Percentiles rank a stretch among this genome's conserved stretches.
These are phyloP conservation scores for Trametes meyenii DNA, from an alignment of 768 basidiomycete species.

Conservation along the genomic window DNA sequence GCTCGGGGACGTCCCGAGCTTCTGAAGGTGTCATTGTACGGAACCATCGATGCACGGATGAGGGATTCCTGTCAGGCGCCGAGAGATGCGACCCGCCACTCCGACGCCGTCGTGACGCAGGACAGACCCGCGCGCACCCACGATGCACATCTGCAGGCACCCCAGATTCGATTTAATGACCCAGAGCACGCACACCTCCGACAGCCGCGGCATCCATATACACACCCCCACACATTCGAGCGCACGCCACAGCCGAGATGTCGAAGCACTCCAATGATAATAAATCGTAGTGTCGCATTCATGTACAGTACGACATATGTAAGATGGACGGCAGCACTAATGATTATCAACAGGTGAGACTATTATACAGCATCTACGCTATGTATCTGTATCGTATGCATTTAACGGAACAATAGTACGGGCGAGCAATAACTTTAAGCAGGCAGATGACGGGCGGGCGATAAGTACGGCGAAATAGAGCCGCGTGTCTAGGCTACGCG, in stretches of 20 bases:
- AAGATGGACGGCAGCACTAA: not conserved
- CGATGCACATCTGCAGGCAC: not conserved
- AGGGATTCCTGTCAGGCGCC: no score
- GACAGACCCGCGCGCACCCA: no score
- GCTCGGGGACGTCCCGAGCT: no score
- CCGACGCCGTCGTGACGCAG: no score
- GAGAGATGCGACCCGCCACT: no score
- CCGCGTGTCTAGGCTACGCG: not conserved
- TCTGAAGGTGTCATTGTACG: no score
- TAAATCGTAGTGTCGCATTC: not conserved
- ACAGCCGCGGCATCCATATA: no score
- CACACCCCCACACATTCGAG: no score
- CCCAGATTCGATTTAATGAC: not conserved
- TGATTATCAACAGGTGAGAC: conserved; percentile 5
- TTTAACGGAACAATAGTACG: not conserved
- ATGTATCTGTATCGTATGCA: not conserved
- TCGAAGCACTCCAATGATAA: not conserved
- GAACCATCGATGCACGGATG: no score
- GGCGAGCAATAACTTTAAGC: not conserved
- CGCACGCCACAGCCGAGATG: not conserved
- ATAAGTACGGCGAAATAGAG: not conserved
- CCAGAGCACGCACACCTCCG: not conserved
- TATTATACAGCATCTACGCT: conserved; percentile 9
- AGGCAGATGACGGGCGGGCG: not conserved
- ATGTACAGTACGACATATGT: not conserved